Conservation (phyloP, 768 basidiomycete genomes). For the Paxillus ammoniavirescens region DNA sequence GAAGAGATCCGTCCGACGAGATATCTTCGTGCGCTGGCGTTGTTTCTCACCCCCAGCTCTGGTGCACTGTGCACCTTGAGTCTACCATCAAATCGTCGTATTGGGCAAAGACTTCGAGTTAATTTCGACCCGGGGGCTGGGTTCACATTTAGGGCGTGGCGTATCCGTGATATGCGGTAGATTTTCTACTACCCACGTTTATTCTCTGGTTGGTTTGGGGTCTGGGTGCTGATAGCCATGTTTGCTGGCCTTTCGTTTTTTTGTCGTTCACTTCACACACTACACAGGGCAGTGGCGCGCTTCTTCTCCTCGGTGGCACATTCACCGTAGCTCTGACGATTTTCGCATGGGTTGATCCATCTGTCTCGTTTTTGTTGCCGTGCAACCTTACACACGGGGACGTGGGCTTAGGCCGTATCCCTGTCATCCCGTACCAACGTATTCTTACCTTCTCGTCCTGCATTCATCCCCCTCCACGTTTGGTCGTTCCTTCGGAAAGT, state of each 20-base stretch:
- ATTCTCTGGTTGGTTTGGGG: neutral
- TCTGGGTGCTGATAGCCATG: neutral
- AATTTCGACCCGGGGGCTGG: too few species aligned
- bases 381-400: too few species aligned
- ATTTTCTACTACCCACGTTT: neutral
- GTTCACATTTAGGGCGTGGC: too few species aligned
- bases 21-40: neutral
- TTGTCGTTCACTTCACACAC: neutral
- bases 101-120: too few species aligned
- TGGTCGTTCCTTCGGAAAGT: too few species aligned
- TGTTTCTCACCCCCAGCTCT: neutral
- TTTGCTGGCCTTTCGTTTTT: neutral
- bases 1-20: conserved; percentile 27
- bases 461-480: too few species aligned
- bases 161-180: neutral
- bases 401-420: too few species aligned
- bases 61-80: too few species aligned
- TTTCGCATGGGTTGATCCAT: neutral
- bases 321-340: neutral
- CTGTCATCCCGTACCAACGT: too few species aligned
- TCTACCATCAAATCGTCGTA: too few species aligned
- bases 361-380: too few species aligned
- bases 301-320: neutral
- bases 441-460: too few species aligned
- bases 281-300: neutral